These are phyloP conservation scores for Nothopassalora personata DNA, from an alignment of 2,329 filamentous ascomycete genomes.

Conservation along the genomic window DNA sequence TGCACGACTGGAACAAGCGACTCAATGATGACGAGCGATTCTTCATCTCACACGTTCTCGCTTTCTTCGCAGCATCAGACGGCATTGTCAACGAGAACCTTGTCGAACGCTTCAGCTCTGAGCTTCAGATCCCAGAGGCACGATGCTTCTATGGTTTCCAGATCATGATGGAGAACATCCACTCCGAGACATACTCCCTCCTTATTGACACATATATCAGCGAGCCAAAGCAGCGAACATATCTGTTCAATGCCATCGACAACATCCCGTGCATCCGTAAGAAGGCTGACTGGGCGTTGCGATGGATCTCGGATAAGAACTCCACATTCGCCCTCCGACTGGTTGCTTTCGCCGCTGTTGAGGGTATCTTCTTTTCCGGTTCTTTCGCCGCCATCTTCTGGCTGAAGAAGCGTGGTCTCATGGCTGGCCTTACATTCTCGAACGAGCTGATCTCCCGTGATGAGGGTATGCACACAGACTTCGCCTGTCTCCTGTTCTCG, in stretches of 20 bases:
- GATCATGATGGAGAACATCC: conserved; percentile 99
- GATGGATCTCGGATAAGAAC: conserved; percentile 89
- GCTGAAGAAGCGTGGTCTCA: conserved; percentile 99
- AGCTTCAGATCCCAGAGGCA: conserved; percentile 95
- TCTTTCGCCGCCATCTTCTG: conserved; percentile 99
- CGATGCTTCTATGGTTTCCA: conserved; percentile 99
- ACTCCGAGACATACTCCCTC: conserved; percentile 98
- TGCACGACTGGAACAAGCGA: conserved; percentile 98
- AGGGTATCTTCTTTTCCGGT: conserved; percentile 99
- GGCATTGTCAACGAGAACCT: conserved; percentile 99
- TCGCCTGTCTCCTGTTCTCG: conserved; percentile 95
- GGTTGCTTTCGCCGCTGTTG: conserved; percentile 92
- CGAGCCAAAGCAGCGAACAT: conserved; percentile 86
- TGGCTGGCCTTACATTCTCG: conserved; percentile 97
- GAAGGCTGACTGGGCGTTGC: conserved; percentile 97
- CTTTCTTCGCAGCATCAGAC: conserved; percentile 98
- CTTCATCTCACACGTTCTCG: conserved; percentile 97
- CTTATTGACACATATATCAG: conserved; percentile 99
- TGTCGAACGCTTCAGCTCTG: conserved; percentile 91
- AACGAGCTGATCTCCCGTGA: conserved; percentile 99
- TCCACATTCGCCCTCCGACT: conserved; percentile 94
- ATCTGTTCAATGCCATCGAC: conserved; percentile 98
- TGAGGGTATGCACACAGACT: conserved; percentile 98
- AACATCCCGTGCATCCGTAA: conserved; percentile 97
- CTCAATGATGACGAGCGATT: conserved; percentile 95